A percentile compares a stretch with the other conserved stretches of the same genome.
Evolutionary conservation across 768 basidiomycete genomes (phyloP).

Genomic region (Leccinum fibrillosum): DNA sequence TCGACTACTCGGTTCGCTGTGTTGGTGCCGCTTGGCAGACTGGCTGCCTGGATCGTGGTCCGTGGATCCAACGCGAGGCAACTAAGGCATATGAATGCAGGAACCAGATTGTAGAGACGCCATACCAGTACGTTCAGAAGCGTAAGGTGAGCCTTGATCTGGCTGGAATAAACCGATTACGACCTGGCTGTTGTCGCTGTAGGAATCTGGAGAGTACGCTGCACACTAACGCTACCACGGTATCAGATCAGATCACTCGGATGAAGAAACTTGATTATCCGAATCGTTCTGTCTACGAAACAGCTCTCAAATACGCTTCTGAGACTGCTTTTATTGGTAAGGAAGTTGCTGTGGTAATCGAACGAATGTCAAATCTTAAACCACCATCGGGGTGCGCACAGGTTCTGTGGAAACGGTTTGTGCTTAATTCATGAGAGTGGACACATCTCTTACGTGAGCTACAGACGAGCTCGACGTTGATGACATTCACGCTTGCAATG

Average conservation of each 20-base stretch:
- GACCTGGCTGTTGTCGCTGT: background rate
- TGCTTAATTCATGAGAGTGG: background rate
- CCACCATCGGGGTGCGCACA: background rate
- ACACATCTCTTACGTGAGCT: background rate
- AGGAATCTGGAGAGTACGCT: background rate
- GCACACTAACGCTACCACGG: background rate
- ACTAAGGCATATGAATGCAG: background rate
- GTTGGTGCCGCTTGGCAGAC: background rate
- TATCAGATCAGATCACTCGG: background rate
- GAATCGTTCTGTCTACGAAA: background rate
- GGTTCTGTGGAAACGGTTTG: background rate
- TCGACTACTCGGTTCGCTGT: background rate
- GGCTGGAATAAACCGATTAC: background rate
- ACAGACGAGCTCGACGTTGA: background rate
- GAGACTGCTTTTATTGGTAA: background rate
- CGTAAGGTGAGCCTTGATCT: background rate
- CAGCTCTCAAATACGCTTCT: background rate
- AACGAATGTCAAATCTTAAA: background rate
- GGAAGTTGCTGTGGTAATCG: background rate
- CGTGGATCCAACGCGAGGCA: background rate
- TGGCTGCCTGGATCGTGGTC: background rate
- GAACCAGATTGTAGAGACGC: constrained; percentile 1
- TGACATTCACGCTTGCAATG: background rate
- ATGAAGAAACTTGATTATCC: background rate
- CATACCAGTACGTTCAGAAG: background rate